Conservation (phyloP, 2,329 filamentous ascomycete species). For the Neopestalotiopsis sp. region DNA sequence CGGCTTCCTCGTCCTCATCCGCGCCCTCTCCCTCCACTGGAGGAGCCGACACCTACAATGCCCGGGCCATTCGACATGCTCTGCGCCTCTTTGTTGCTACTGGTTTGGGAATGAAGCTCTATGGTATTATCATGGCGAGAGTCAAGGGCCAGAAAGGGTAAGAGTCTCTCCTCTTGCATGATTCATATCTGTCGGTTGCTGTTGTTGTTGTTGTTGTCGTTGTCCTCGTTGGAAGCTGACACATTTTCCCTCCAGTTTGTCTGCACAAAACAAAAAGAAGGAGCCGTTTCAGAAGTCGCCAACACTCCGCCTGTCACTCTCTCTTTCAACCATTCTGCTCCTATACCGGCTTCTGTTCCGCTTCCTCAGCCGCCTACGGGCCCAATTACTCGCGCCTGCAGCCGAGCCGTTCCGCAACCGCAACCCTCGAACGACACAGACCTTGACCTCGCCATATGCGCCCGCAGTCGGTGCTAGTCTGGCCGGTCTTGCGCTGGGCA, state of each 20-base stretch:
- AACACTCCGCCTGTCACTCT: slow-evolving; percentile 79
- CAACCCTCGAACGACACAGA: slow-evolving; percentile 76
- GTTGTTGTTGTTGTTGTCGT: background rate
- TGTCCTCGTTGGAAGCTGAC: slow-evolving; percentile 10
- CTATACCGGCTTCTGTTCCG: slow-evolving; percentile 89
- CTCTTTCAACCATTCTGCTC: slow-evolving; percentile 83
- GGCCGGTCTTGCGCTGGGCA: slow-evolving; percentile 81
- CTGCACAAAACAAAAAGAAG: slow-evolving; percentile 43
- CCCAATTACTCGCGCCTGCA: slow-evolving; percentile 79
- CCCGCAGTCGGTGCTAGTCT: slow-evolving; percentile 90
- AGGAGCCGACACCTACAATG: slow-evolving; percentile 70
- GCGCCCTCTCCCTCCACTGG: slow-evolving; percentile 23
- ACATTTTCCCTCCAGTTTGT: background rate
- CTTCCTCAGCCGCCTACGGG: slow-evolving; percentile 82
- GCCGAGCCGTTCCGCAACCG: slow-evolving; percentile 81
- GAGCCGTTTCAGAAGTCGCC: slow-evolving; percentile 67
- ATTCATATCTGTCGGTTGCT: background rate
- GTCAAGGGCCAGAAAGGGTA: slow-evolving; percentile 53
- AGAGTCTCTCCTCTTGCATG: slow-evolving; percentile 31
- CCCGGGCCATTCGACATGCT: slow-evolving; percentile 72
- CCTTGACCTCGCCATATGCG: slow-evolving; percentile 82
- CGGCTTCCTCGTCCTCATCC: slow-evolving; percentile 20
- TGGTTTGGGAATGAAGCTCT: slow-evolving; percentile 67
- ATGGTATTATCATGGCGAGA: slow-evolving; percentile 56
- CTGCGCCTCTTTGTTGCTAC: slow-evolving; percentile 73